Evolutionary conservation across 2,329 filamentous ascomycete species (phyloP).

Genomic region (Pseudopithomyces chartarum): DNA sequence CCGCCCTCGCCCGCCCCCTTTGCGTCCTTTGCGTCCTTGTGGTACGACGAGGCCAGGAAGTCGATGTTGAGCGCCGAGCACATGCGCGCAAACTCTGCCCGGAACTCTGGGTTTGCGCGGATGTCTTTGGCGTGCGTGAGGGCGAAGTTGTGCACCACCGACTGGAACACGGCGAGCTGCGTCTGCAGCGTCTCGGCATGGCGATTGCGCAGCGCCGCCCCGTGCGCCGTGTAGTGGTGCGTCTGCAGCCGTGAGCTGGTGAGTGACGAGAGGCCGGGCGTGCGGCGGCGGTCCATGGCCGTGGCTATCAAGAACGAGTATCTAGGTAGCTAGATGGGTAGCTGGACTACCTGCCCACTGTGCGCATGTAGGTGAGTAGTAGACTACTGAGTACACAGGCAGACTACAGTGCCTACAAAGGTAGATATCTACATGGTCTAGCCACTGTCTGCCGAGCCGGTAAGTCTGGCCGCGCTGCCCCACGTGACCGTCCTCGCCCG

Average conservation of each 20-base stretch:
- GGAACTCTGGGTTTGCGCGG: conserved; percentile 90
- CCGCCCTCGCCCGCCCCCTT: conserved; percentile 57
- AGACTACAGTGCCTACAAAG: too few species aligned
- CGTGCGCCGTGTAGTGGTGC: conserved; percentile 89
- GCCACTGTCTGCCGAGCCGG: too few species aligned
- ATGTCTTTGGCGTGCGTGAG: conserved; percentile 95
- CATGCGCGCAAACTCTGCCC: conserved; percentile 98
- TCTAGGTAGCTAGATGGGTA: too few species aligned
- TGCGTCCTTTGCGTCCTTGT: conserved; percentile 52
- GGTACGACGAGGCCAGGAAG: conserved; percentile 68
- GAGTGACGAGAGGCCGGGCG: conserved; percentile 79
- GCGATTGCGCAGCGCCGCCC: conserved; percentile 79
- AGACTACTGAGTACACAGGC: too few species aligned
- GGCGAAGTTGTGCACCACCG: conserved; percentile 91
- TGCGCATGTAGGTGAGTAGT: too few species aligned
- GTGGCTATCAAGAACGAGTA: too few species aligned
- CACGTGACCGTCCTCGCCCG: not conserved
- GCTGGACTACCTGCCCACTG: too few species aligned
- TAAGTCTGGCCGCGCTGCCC: not conserved
- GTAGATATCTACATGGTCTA: too few species aligned
- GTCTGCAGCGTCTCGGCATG: conserved; percentile 87
- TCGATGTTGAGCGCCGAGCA: conserved; percentile 96
- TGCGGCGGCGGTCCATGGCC: conserved; percentile 65
- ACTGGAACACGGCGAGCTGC: conserved; percentile 95
- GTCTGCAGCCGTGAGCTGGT: conserved; percentile 68